Evolutionary conservation across 371 early-diverging fungal genomes (phyloP), one percentile per base, ranked within the genome.

Genomic region (Mucor sp.): DNA sequence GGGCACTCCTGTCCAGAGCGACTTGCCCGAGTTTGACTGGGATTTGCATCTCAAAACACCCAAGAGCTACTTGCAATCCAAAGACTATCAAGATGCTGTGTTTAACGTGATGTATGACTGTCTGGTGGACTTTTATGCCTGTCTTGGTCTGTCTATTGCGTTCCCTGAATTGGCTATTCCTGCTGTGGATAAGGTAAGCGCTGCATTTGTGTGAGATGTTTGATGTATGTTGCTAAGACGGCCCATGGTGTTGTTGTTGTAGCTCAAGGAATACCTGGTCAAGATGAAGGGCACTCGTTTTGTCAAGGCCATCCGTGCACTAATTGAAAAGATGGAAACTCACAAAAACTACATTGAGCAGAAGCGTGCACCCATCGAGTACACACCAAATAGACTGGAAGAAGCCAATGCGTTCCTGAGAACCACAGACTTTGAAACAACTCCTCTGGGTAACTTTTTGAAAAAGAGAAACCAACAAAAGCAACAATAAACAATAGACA

Each of bases 91-190:
- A 74, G 90, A 87, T 63, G 89, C 90, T 4, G 76, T 93, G 37
- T 87, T 86, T 43, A 91, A 95, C 65, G 85, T 89, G 62, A 81
- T 89, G 35, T 83, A 90, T 63, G 88, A 88, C 48, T 75, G 32
- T 41, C 74, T 95, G 48, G 82, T 92, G 14, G 92, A 94, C 64
- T 93, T 90, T 64, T 91, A 93, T 78, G 90, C 90, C n/a, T 76
- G 89, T 43, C 87, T 88, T 69, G 87, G 93, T 32, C 75, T 85
- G 19, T 91, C 91, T 43, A 94, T 98, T 70, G 92, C 94, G n/a
- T 98, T 96, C 88, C 97, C 97, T 11, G 97, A 97, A 71, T 70
- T 96, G 57, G 89, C 81, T 32, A 86, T 93, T 56, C 94, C 95
- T 11, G 90, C 90, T 2, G 80, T 94, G 62, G 78, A 90, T 47